phyloP scores from a whole-genome alignment of 495 filamentous ascomycete species.

The Barbatosphaeria neglecta region DNA sequence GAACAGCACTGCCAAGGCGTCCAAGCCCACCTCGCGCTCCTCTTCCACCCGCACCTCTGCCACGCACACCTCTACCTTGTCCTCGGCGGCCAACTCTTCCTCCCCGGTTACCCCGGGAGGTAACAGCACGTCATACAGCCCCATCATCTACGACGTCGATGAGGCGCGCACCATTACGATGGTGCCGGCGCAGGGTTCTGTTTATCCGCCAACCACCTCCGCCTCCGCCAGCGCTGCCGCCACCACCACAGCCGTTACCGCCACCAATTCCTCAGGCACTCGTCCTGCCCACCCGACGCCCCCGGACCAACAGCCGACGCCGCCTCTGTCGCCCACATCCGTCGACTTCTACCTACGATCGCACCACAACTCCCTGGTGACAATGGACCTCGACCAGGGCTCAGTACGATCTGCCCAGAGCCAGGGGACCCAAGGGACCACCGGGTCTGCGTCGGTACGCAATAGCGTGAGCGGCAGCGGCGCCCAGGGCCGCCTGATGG shows the following conservation, averaged over 20 bases:
- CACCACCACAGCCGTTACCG: too few species aligned
- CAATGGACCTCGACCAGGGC: slow-evolving; percentile 7
- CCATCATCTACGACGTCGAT: not conserved
- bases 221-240: not conserved
- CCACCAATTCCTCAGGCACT: too few species aligned
- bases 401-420: slow-evolving; percentile 13
- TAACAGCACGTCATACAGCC: not conserved
- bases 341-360: slow-evolving; percentile 31
- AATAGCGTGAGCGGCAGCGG: slow-evolving; percentile 19
- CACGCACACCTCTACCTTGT: not conserved
- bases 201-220: not conserved
- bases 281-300: not conserved
- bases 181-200: not conserved
- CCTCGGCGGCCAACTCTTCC: not conserved
- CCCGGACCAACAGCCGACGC: slow-evolving; percentile 31
- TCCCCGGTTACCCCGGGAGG: not conserved
- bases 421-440: slow-evolving; percentile 7
- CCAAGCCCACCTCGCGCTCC: slow-evolving; percentile 1
- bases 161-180: slow-evolving; percentile 6
- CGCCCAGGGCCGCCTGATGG: slow-evolving; percentile 53
- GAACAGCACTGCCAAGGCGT: not conserved
- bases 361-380: slow-evolving; percentile 5
- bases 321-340: slow-evolving; percentile 34
- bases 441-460: not conserved
- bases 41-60: slow-evolving; percentile 2